phyloP scores from a whole-genome alignment of 2,329 filamentous ascomycete species.

The Colletotrichum aenigma region DNA sequence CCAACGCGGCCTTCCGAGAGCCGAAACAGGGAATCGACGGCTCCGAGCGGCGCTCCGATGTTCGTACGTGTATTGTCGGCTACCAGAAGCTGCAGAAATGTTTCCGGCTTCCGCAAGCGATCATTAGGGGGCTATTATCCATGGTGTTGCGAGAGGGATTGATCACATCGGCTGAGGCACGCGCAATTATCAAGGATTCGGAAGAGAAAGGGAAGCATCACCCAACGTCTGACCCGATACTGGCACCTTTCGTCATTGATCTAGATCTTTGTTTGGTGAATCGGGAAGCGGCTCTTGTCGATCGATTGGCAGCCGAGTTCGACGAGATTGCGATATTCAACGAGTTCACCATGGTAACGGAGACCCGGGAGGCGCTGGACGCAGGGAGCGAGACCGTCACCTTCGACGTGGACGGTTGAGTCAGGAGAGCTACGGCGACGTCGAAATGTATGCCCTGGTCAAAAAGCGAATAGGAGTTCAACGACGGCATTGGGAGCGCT shows the following conservation, averaged over 20 bases:
- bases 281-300: not conserved
- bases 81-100: not conserved
- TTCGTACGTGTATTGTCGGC: not conserved
- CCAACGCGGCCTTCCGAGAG: not conserved
- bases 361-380: not conserved
- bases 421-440: not conserved
- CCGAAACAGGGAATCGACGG: not conserved
- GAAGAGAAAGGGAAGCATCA: slow-evolving; percentile 1
- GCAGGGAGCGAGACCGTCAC: not conserved
- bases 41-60: not conserved
- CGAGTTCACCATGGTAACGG: not conserved
- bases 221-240: not conserved
- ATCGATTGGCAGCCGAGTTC: not conserved
- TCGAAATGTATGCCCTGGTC: not conserved
- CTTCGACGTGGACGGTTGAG: not conserved
- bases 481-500: not conserved
- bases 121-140: not conserved
- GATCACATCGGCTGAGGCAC: not conserved
- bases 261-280: not conserved
- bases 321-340: slow-evolving; percentile 8
- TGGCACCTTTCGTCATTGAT: not conserved
- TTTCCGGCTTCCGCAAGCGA: not conserved
- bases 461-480: not conserved
- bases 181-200: not conserved
- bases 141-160: not conserved